Conservation (phyloP, 805 yeast species). For the Lipomyces yamadae region DNA sequence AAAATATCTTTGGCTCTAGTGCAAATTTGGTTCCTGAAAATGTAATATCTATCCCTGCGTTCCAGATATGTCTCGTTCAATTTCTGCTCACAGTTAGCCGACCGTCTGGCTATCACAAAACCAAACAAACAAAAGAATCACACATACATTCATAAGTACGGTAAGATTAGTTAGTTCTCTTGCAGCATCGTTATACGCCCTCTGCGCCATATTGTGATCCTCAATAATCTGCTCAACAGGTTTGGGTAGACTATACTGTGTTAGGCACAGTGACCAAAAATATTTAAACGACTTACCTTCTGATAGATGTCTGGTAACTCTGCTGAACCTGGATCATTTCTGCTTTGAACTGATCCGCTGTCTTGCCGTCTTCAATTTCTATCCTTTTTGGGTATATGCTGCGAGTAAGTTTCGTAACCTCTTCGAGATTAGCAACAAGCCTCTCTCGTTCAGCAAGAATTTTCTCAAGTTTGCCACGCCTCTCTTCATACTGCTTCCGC, state of each 20-base stretch:
- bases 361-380: constrained; percentile 9
- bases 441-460: background rate
- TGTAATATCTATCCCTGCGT: constrained; percentile 31
- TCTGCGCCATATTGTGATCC: constrained; percentile 20
- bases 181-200: constrained; percentile 26
- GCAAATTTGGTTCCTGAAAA: constrained; percentile 37
- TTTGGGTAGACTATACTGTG: constrained; percentile 19
- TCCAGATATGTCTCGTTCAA: constrained; percentile 20
- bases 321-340: constrained; percentile 9
- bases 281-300: background rate
- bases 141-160: constrained; percentile 12
- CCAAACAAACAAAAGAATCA: background rate
- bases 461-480: background rate
- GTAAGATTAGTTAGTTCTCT: constrained; percentile 20
- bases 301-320: background rate
- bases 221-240: constrained; percentile 32
- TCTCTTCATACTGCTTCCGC: constrained; percentile 8
- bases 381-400: background rate
- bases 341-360: constrained; percentile 1
- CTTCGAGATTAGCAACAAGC: background rate
- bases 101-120: background rate
- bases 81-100: background rate
- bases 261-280: background rate
- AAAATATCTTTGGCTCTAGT: constrained; percentile 42
- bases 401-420: background rate